These are phyloP conservation scores for Ocimum tenuiflorum DNA, from an alignment of 257 asterid genomes.

Conservation along the genomic window DNA sequence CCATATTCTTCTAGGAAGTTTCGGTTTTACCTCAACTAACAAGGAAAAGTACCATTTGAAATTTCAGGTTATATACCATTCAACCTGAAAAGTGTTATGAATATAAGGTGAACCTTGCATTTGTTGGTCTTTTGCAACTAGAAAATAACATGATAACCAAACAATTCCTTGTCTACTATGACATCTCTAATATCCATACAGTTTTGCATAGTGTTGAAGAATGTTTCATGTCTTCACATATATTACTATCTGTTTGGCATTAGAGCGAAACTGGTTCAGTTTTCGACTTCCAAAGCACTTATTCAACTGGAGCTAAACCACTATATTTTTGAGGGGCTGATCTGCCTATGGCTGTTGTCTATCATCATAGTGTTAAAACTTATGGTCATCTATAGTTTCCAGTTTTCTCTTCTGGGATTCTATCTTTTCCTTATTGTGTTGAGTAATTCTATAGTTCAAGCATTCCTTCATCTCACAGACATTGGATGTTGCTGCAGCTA, in stretches of 20 bases:
- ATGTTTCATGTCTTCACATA: background rate
- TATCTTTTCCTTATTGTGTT: no score
- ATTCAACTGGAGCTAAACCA: background rate
- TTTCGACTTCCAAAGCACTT: background rate
- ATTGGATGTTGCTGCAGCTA: constrained; percentile 5
- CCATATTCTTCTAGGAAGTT: background rate
- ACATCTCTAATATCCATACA: background rate
- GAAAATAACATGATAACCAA: constrained; percentile 3
- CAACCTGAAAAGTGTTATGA: background rate
- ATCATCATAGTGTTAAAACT: background rate
- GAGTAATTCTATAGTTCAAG: background rate
- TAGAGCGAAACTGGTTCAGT: background rate
- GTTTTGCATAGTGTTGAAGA: constrained; percentile 3
- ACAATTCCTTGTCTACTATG: background rate
- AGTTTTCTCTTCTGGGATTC: background rate
- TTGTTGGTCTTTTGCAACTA: constrained; percentile 9
- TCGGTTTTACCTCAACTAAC: constrained; percentile 1
- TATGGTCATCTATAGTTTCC: no score
- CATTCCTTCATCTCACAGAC: background rate
- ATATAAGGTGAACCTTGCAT: constrained; percentile 15
- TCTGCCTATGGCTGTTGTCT: background rate
- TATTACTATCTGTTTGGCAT: background rate
- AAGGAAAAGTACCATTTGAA: background rate
- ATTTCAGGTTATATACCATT: no score
- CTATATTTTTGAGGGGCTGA: background rate